Conservation (phyloP, 148 eudicot genomes). For the Agrostemma githago region DNA sequence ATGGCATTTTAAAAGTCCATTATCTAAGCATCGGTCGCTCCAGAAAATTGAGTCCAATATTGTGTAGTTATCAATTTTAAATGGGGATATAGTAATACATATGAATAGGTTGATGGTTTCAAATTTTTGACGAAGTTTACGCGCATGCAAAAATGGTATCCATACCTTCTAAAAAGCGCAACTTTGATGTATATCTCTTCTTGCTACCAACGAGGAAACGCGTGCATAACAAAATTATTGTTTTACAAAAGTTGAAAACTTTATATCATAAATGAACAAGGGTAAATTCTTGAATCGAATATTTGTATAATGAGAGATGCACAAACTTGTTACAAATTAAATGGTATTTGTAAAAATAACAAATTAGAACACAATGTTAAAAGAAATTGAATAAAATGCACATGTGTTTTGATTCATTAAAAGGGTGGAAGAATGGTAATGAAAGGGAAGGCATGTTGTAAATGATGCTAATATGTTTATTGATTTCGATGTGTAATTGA, state of each 20-base stretch:
- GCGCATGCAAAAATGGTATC: neutral
- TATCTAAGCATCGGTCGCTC: neutral
- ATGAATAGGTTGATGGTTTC: neutral
- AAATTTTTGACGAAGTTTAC: neutral
- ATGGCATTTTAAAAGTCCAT: neutral
- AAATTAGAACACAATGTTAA: neutral
- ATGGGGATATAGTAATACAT: neutral
- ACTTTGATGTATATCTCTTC: constrained; percentile 2
- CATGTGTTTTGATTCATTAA: constrained; percentile 9
- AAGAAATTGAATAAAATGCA: neutral
- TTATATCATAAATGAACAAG: neutral
- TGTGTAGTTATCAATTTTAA: neutral
- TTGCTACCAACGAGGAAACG: neutral
- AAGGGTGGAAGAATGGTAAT: neutral
- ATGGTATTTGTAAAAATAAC: neutral
- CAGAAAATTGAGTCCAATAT: neutral
- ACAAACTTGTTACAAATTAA: neutral
- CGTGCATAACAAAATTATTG: neutral
- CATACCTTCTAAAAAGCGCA: neutral
- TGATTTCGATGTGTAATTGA: constrained; percentile 7
- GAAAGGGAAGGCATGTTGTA: constrained; percentile 1
- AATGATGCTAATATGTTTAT: constrained; percentile 12
- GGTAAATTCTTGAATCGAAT: neutral
- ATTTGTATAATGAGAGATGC: neutral
- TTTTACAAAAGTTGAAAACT: neutral